These are phyloP conservation scores for Lichenothelia convexa DNA, from an alignment of 495 filamentous ascomycete species.

Conservation along the genomic window DNA sequence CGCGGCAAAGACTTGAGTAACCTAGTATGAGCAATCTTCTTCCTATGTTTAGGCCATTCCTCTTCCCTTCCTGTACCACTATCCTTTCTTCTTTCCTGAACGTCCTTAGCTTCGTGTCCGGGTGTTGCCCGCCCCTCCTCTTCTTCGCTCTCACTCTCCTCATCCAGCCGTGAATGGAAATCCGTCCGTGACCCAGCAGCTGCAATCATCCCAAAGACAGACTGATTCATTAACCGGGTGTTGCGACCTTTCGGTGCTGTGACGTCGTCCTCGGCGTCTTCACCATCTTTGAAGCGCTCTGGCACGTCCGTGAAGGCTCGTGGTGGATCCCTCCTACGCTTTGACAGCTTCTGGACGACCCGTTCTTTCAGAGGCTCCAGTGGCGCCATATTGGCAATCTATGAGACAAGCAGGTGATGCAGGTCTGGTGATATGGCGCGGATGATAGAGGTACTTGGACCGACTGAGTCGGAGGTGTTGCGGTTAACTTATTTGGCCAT, in stretches of 20 bases:
- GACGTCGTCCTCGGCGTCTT: conserved; percentile 57
- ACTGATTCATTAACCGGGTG: conserved; percentile 70
- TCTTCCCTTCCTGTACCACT: neutral
- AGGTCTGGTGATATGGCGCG: too few species aligned
- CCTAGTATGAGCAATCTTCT: conserved; percentile 42
- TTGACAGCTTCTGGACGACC: neutral
- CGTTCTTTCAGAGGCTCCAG: neutral
- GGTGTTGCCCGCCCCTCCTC: too few species aligned
- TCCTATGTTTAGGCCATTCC: conserved; percentile 21
- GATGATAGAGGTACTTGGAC: too few species aligned
- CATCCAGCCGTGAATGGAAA: conserved; percentile 66
- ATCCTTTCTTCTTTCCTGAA: too few species aligned
- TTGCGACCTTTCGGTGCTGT: conserved; percentile 37
- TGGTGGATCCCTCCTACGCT: neutral
- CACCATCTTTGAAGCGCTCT: conserved; percentile 55
- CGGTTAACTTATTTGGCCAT: too few species aligned
- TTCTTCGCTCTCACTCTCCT: conserved; percentile 56
- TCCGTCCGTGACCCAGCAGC: conserved; percentile 69
- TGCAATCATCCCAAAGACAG: conserved; percentile 82
- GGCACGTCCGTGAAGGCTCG: conserved; percentile 39
- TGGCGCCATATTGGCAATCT: neutral
- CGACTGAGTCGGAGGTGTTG: too few species aligned
- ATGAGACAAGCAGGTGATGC: too few species aligned
- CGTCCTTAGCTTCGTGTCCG: too few species aligned
- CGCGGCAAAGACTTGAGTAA: conserved; percentile 40